These are phyloP conservation scores for Nicotiana sylvestris DNA, from an alignment of 257 asterid species.

Conservation along the genomic window DNA sequence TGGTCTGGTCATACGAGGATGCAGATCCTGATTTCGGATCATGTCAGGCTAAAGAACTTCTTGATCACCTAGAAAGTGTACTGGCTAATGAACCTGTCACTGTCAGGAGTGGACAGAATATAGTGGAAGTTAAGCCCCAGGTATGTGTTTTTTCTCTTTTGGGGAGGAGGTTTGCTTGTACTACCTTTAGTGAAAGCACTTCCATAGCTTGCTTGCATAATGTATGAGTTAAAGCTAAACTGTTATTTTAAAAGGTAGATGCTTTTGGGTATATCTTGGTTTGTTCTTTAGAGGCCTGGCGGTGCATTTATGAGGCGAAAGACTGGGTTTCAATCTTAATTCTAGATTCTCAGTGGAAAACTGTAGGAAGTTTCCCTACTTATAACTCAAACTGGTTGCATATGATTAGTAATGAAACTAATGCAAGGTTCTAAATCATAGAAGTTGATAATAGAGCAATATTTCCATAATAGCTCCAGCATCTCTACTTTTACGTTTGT, in stretches of 20 bases:
- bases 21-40: slow-evolving; percentile 95
- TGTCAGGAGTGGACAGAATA: slow-evolving; percentile 69
- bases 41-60: slow-evolving; percentile 90
- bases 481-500: neutral
- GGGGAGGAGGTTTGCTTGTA: neutral
- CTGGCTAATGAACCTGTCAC: slow-evolving; percentile 88
- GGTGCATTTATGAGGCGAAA: neutral
- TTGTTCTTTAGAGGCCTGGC: neutral
- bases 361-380: neutral
- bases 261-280: neutral
- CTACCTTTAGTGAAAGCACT: neutral
- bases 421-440: neutral
- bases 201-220: neutral
- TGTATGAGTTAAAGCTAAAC: neutral
- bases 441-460: neutral
- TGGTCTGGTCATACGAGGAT: slow-evolving; percentile 90
- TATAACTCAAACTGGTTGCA: neutral
- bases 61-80: slow-evolving; percentile 84
- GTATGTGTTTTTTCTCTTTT: slow-evolving; percentile 28
- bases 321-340: neutral
- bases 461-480: neutral
- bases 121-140: slow-evolving; percentile 91
- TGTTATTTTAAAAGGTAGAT: neutral
- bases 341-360: neutral
- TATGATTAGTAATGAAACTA: neutral